Conservation (phyloP, 768 basidiomycete genomes). For the Pisolithus microcarpus region DNA sequence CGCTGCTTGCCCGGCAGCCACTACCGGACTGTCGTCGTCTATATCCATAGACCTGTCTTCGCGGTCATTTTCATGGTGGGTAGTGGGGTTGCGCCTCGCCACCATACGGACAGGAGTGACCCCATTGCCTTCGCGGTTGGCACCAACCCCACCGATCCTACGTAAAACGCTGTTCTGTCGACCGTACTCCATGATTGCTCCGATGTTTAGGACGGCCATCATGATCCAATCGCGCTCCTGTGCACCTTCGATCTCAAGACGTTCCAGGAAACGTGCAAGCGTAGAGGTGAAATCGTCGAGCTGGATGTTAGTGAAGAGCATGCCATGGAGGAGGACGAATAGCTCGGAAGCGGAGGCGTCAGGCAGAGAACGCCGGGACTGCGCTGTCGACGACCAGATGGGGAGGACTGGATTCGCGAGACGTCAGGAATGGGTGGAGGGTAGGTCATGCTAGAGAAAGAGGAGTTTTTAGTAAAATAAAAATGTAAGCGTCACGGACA, state of each 20-base stretch:
- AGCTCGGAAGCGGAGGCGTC: slow-evolving; percentile 71
- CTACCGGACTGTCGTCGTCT: slow-evolving; percentile 39
- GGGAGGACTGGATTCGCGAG: slow-evolving; percentile 85
- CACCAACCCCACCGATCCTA: slow-evolving; percentile 45
- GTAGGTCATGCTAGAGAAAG: slow-evolving; percentile 74
- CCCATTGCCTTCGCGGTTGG: slow-evolving; percentile 31
- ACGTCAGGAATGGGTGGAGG: slow-evolving; percentile 77
- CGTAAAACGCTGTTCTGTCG: slow-evolving; percentile 62
- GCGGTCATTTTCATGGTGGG: slow-evolving; percentile 27
- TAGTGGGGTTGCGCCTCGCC: slow-evolving; percentile 37
- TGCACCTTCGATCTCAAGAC: slow-evolving; percentile 72
- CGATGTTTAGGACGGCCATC: slow-evolving; percentile 86
- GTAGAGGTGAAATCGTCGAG: slow-evolving; percentile 85
- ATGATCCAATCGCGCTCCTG: slow-evolving; percentile 91
- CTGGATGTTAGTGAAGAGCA: slow-evolving; percentile 94
- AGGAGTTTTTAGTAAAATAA: not conserved
- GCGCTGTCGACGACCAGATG: slow-evolving; percentile 71
- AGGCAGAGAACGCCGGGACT: slow-evolving; percentile 60
- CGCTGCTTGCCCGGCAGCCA: slow-evolving; percentile 13
- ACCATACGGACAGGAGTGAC: slow-evolving; percentile 40
- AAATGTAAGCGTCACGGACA: slow-evolving; percentile 12
- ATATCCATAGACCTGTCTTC: slow-evolving; percentile 60
- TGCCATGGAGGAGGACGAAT: slow-evolving; percentile 90
- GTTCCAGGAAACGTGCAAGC: slow-evolving; percentile 80
- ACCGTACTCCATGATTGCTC: slow-evolving; percentile 84